Percentiles rank a stretch among this genome's conserved stretches.
Conservation (phyloP, 208 protist genomes). For the Acanthamoeba triangularis region DNA sequence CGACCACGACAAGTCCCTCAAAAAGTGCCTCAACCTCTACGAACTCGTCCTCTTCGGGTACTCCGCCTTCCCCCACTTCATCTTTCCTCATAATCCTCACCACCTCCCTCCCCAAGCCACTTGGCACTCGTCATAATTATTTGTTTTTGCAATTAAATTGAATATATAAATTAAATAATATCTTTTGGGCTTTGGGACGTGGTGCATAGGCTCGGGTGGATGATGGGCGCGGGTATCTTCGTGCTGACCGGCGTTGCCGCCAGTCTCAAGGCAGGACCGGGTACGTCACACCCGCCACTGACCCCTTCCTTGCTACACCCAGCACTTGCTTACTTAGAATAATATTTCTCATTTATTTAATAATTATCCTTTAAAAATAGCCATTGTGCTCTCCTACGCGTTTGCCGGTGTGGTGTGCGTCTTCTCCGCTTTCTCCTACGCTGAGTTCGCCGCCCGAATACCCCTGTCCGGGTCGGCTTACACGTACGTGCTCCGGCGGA, state of each 20-base stretch:
- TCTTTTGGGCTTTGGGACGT: neutral
- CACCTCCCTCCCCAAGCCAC: too few relatives aligned
- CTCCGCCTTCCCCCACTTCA: neutral
- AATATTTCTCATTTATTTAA: too few relatives aligned
- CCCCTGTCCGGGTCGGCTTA: slow-evolving; percentile 83
- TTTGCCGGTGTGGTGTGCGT: slow-evolving; percentile 83
- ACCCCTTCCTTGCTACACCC: too few relatives aligned
- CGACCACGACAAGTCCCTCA: neutral
- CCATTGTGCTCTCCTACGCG: slow-evolving; percentile 79
- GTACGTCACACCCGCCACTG: neutral
- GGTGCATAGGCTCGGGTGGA: slow-evolving; percentile 2
- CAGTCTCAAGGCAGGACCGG: slow-evolving; percentile 84
- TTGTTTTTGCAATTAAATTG: neutral
- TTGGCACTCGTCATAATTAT: too few relatives aligned
- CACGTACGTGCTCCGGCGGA: neutral
- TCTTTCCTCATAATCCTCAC: neutral
- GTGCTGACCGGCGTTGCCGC: slow-evolving; percentile 88
- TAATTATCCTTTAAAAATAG: too few relatives aligned
- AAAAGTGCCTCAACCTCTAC: slow-evolving; percentile 34
- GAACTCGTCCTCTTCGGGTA: slow-evolving; percentile 40
- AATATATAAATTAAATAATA: neutral
- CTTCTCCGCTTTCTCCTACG: slow-evolving; percentile 87
- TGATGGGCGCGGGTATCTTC: slow-evolving; percentile 87
- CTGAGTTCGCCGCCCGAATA: slow-evolving; percentile 85
- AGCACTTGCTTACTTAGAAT: too few relatives aligned